Evolutionary conservation across 106 monocot genomes (phyloP), one percentile per base, ranked within the genome.

Genomic region (Phalaenopsis aphrodite): DNA sequence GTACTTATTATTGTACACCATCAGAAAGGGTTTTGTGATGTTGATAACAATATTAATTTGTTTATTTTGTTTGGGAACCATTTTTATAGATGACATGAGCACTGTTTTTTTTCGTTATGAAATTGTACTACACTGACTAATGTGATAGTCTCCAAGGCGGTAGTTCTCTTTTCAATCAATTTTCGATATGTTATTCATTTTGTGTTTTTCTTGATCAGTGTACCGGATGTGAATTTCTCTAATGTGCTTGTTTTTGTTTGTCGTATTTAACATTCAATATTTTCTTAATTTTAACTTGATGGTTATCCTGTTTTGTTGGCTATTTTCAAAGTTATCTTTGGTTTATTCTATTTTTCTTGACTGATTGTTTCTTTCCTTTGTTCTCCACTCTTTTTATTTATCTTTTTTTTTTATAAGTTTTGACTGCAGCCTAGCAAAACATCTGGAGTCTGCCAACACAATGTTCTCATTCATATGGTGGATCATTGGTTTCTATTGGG

Each of bases 401-500:
- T 67, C 41, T 24, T 42, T 64, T 78, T 65, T 72, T 19, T 30
- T 30, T 30, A 30, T 30, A 30, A 43, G 4, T 80, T 77, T 45
- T 77, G 79, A 72, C 76, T 9, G 67, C 72, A 90, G 92, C 82
- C 41, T 88, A 49, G 86, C 83, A 19, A 92, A 86, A 42, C 86
- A 90, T 85, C 77, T 92, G 66, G 92, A 92, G 78, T 90, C 86
- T 55, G 88, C 81, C n/a, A 92, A 90, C 81, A 90, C 89, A 68
- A 88, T 92, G 83, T 90, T 90, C 76, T 92, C 92, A 8, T 92
- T 90, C 79, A 83, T 90, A 42, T 92, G 92, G 92, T 92, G 92
- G 92, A 89, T 92, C 75, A 80, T 89, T 75, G 92, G 89, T 55
- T 92, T 92, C 78, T 92, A 92, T 30, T 89, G 89, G 89, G 80